These are phyloP conservation scores for Lipomyces mesembrius DNA, from an alignment of 805 yeast species.

Conservation along the genomic window DNA sequence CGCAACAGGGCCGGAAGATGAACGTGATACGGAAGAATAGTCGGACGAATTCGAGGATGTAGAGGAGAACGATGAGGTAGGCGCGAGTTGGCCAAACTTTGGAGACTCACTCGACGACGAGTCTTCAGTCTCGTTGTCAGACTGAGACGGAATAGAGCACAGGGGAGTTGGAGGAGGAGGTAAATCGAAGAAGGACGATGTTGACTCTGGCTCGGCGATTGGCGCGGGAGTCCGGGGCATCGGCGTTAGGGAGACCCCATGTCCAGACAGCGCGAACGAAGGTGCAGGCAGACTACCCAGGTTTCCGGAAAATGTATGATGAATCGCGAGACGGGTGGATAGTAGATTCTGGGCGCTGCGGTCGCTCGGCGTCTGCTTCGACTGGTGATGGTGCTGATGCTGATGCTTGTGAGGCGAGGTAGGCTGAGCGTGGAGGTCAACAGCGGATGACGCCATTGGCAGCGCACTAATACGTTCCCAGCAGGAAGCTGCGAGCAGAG, in stretches of 20 bases:
- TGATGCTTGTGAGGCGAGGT: neutral
- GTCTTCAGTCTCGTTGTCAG: neutral
- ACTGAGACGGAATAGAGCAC: constrained; percentile 1
- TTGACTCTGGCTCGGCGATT: neutral
- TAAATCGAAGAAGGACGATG: constrained; percentile 9
- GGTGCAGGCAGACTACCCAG: neutral
- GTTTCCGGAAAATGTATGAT: neutral
- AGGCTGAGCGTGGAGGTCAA: constrained; percentile 2
- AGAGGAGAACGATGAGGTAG: constrained; percentile 1
- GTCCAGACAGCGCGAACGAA: neutral
- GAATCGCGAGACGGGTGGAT: neutral
- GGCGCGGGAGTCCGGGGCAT: neutral
- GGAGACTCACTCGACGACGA: neutral
- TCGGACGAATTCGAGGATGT: constrained; percentile 13
- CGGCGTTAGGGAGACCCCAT: neutral
- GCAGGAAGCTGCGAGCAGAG: neutral
- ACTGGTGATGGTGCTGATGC: neutral
- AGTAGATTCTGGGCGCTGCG: neutral
- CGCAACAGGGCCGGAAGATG: neutral
- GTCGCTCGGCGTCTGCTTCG: neutral
- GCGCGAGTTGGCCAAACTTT: neutral
- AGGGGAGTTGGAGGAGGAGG: constrained; percentile 11
- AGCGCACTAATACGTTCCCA: neutral
- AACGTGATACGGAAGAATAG: neutral
- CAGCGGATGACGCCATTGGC: neutral